phyloP scores from a whole-genome alignment of 169 alveolate species.

The Eimeria maxima region DNA sequence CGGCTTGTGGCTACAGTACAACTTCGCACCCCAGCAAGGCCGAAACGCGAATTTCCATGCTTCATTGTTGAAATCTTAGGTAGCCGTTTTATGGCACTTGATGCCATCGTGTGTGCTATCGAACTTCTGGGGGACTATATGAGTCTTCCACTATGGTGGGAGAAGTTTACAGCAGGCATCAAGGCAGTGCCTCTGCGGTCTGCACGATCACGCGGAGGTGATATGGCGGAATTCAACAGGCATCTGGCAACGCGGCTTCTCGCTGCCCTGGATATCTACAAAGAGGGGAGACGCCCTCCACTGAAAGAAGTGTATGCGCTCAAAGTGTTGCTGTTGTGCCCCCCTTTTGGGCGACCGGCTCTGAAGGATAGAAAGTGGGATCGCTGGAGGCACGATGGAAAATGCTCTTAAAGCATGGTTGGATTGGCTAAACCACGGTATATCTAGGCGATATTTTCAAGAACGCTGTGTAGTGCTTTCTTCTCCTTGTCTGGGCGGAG shows the following conservation, averaged over 20 bases:
- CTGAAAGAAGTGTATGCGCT: neutral
- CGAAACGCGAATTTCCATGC: neutral
- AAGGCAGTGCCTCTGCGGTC: neutral
- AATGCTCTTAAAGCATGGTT: neutral
- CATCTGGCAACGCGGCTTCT: neutral
- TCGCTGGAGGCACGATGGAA: neutral
- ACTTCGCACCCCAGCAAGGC: too few species aligned
- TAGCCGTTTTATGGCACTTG: neutral
- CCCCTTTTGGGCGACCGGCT: neutral
- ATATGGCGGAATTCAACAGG: neutral
- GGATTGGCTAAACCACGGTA: neutral
- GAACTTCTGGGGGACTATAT: neutral
- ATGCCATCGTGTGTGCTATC: neutral
- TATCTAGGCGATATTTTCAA: neutral
- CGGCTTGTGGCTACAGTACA: neutral
- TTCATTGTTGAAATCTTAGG: neutral
- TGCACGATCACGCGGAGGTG: too few species aligned
- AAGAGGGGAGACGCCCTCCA: neutral
- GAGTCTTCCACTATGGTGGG: neutral
- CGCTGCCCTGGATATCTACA: neutral
- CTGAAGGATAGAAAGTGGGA: neutral
- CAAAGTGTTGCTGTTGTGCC: neutral
- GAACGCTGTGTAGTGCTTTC: neutral
- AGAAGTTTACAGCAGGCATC: neutral
- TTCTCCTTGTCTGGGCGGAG: neutral